Evolutionary conservation across 495 filamentous ascomycete species (phyloP).

Genomic region (Lasiosphaeria miniovina): DNA sequence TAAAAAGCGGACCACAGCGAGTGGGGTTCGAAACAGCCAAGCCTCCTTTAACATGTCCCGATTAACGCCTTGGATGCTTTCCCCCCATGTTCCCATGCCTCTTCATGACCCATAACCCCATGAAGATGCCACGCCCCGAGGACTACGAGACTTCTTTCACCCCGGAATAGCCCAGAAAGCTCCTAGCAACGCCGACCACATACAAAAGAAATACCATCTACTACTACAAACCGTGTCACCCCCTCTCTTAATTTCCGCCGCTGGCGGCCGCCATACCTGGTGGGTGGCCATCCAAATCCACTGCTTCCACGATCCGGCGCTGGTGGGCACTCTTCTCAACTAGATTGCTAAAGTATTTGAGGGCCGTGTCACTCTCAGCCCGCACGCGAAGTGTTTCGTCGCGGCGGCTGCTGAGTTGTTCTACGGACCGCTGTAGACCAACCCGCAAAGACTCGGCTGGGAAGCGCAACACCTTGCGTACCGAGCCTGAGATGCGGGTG

Average conservation of each 20-base stretch:
- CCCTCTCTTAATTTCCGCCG: not conserved
- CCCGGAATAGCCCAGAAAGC: no score
- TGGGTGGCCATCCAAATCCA: conserved; percentile 69
- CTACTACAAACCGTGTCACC: not conserved
- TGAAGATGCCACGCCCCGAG: no score
- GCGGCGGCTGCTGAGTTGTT: conserved; percentile 71
- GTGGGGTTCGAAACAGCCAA: no score
- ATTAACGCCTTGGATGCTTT: no score
- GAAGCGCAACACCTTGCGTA: conserved; percentile 79
- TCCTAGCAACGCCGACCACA: no score
- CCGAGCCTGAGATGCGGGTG: conserved; percentile 73
- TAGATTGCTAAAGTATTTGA: conserved; percentile 85
- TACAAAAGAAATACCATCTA: not conserved
- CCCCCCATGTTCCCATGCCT: no score
- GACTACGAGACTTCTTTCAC: no score
- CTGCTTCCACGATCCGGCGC: conserved; percentile 65
- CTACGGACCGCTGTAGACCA: conserved; percentile 74
- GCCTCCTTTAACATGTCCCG: no score
- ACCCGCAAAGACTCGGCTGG: conserved; percentile 79
- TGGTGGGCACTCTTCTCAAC: conserved; percentile 72
- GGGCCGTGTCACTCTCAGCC: conserved; percentile 69
- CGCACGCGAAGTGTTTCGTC: conserved; percentile 76
- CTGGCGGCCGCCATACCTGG: conserved; percentile 35
- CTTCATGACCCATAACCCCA: no score
- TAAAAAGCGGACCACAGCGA: no score